Percentiles rank a stretch among this genome's conserved stretches.
Conservation (phyloP, 345 rosid genomes). For the Murraya koenigii region DNA sequence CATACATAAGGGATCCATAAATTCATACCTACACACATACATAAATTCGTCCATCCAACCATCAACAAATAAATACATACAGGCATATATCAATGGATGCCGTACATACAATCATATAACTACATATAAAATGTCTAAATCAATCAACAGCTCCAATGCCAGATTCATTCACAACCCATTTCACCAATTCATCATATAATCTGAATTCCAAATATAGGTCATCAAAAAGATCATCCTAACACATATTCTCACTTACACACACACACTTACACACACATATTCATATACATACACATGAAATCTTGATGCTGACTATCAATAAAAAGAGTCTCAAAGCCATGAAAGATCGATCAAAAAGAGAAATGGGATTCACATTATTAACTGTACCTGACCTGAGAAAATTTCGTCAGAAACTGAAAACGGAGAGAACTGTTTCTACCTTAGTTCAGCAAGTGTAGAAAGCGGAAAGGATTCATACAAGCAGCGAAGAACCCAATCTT, state of each 20-base stretch:
- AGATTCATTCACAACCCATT: slow-evolving; percentile 5
- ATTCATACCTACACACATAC: background rate
- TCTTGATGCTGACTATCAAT: background rate
- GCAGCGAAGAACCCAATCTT: background rate
- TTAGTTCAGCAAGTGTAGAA: background rate
- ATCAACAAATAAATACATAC: background rate
- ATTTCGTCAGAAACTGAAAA: background rate
- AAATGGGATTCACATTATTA: background rate
- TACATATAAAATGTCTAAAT: background rate
- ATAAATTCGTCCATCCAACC: no score
- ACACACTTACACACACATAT: no score
- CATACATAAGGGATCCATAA: background rate
- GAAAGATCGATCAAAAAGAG: background rate
- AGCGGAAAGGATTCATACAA: no score
- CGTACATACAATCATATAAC: background rate
- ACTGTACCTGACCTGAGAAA: background rate
- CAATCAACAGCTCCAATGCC: background rate
- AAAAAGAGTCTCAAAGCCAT: background rate
- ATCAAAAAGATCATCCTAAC: background rate
- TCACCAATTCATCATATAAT: background rate
- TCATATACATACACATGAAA: background rate
- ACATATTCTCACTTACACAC: background rate
- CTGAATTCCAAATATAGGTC: background rate
- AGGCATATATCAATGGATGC: background rate
- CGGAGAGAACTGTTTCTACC: background rate